phyloP scores from a whole-genome alignment of 2,329 filamentous ascomycete species.

The Fusarium foetens region DNA sequence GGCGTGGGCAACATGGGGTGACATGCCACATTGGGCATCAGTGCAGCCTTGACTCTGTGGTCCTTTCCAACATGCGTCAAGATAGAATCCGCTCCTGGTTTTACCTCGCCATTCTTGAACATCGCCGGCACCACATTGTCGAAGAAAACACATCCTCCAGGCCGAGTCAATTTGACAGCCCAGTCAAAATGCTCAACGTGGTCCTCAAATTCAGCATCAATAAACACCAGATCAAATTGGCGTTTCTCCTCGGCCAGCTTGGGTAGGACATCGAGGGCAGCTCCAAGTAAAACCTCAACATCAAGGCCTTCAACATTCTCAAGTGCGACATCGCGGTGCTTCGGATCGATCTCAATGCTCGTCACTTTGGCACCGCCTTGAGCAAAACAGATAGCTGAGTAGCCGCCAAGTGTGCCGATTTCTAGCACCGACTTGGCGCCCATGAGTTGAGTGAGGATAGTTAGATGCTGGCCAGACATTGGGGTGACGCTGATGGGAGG shows the following conservation, averaged over 20 bases:
- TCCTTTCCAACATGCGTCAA: slow-evolving; percentile 40
- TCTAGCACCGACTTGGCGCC: slow-evolving; percentile 58
- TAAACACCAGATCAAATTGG: slow-evolving; percentile 62
- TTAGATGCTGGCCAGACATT: slow-evolving; percentile 52
- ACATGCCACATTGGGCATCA: slow-evolving; percentile 29
- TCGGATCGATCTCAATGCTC: slow-evolving; percentile 60
- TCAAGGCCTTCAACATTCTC: slow-evolving; percentile 55
- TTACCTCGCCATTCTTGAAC: not conserved
- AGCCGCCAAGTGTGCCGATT: slow-evolving; percentile 65
- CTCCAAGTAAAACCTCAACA: slow-evolving; percentile 57
- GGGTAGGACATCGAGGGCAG: slow-evolving; percentile 53
- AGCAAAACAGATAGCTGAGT: slow-evolving; percentile 64
- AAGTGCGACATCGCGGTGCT: slow-evolving; percentile 58
- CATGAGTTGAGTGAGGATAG: slow-evolving; percentile 51
- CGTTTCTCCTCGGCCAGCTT: slow-evolving; percentile 54
- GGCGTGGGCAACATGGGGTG: not conserved
- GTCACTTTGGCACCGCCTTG: slow-evolving; percentile 50
- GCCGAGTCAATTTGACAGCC: slow-evolving; percentile 54
- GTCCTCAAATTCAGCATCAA: slow-evolving; percentile 63
- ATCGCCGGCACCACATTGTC: slow-evolving; percentile 58
- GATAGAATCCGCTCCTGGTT: slow-evolving; percentile 22
- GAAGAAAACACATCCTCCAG: slow-evolving; percentile 56
- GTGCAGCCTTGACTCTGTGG: slow-evolving; percentile 40
- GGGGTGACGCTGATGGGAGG: slow-evolving; percentile 52
- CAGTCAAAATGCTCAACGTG: slow-evolving; percentile 61